These are phyloP conservation scores for Lactifluus subvellereus DNA, from an alignment of 768 basidiomycete species.

Conservation along the genomic window DNA sequence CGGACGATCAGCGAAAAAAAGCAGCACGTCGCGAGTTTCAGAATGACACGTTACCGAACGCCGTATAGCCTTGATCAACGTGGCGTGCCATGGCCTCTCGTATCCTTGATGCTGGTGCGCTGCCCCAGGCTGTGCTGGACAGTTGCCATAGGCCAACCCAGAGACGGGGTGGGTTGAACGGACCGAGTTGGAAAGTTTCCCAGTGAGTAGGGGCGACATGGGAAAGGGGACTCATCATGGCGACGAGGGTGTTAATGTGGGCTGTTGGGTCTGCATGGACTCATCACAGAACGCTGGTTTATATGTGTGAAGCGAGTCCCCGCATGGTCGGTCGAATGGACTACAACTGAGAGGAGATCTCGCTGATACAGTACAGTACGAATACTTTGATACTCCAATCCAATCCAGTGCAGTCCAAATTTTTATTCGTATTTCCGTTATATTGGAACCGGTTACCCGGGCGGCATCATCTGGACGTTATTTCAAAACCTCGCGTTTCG, in stretches of 20 bases:
- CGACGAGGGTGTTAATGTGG: not conserved
- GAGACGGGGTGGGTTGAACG: slow-evolving; percentile 53
- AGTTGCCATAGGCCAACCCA: slow-evolving; percentile 85
- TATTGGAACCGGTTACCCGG: slow-evolving; percentile 7
- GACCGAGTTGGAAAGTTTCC: slow-evolving; percentile 51
- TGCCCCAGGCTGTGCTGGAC: slow-evolving; percentile 83
- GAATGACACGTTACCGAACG: slow-evolving; percentile 44
- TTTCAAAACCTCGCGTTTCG: slow-evolving; percentile 13
- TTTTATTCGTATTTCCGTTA: not conserved
- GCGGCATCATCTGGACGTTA: not conserved
- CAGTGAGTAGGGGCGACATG: not conserved
- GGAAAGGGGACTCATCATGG: not conserved
- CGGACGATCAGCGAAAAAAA: not conserved
- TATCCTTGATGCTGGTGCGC: slow-evolving; percentile 57
- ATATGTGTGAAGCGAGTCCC: not conserved
- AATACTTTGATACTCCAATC: not conserved
- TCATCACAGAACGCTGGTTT: not conserved
- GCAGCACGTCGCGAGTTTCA: slow-evolving; percentile 9
- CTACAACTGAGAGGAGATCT: not conserved
- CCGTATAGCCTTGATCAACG: slow-evolving; percentile 54
- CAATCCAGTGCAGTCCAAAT: not conserved
- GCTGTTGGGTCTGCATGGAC: not conserved
- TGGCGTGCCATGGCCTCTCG: slow-evolving; percentile 62
- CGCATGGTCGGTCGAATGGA: too few species aligned
- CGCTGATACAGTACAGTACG: not conserved